Evolutionary conservation across 257 asterid genomes (phyloP), one percentile per base, ranked within the genome.

Genomic region (Nicotiana benthamiana): DNA sequence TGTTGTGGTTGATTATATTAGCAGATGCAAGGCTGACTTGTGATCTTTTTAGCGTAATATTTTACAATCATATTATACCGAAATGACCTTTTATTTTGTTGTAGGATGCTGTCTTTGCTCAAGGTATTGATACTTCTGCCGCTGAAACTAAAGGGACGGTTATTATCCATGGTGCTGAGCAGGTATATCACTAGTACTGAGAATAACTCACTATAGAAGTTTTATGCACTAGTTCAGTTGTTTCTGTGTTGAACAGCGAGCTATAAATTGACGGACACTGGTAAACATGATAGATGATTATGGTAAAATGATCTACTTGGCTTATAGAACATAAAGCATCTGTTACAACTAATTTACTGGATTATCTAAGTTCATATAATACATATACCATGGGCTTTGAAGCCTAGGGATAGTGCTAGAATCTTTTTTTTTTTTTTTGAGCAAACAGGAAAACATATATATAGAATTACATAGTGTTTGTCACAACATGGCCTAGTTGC

Each of bases 121-220:
- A 97, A 59, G 99, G 98, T 79, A 96, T 96, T 84, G 99, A 96
- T 83, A 94, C 99, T 22, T 79, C 97, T 83, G 97, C 98, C 11
- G 94, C 99, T 48, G 99, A 96, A 84, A 96, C 99, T 59, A 96
- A 96, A 90, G 99, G 99, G 86, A 93, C 99, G 6, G 98, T 93
- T 84, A 94, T 95, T 81, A 95, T 95, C 79, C 98, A 95, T 68
- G 93, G 85, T 79, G 96, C 99, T 62, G 96, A 90, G 75, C 98
- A 94, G 99, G 99, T 92, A 86, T 79, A 57, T 48, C 67, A 15
- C 34, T 27, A 18, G 9, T 32, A 16, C 32, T 10, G 12, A 3
- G 11, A 32, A 12, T 20, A 27, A 10, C 34, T 40, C n/a, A 40
- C 20, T 68, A 20, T 40, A 68, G 32, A 43, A 40, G 40, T 9